phyloP scores from a whole-genome alignment of 176 grass and related monocot species.

The Oryza brachyantha region DNA sequence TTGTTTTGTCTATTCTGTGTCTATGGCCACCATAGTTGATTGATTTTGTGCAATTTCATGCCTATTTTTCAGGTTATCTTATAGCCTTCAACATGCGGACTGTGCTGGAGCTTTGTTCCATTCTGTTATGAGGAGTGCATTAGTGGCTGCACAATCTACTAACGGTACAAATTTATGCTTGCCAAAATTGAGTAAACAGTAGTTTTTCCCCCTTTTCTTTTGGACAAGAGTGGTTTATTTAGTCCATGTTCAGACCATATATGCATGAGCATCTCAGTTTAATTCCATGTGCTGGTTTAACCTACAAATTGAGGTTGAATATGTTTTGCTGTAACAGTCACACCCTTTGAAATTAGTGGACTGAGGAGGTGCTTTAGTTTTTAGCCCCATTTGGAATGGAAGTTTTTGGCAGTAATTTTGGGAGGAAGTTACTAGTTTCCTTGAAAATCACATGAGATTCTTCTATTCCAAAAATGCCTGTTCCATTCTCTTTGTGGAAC shows the following conservation, averaged over 20 bases:
- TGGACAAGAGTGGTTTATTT: not conserved
- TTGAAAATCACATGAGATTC: not conserved
- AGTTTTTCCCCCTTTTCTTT: not conserved
- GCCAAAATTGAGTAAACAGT: not conserved
- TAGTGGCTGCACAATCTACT: conserved; percentile 57
- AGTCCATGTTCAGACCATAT: not conserved
- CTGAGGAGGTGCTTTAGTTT: not conserved
- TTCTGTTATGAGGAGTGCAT: conserved; percentile 64
- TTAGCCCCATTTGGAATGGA: not conserved
- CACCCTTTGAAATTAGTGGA: not conserved
- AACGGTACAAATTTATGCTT: conserved; percentile 38
- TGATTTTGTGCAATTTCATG: conserved; percentile 8
- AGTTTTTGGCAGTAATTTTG: not conserved
- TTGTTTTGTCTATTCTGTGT: not conserved
- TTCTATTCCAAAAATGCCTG: not conserved
- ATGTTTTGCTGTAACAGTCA: not conserved
- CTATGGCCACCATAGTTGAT: conserved; percentile 1
- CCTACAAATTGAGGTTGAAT: not conserved
- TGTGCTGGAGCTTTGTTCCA: conserved; percentile 84
- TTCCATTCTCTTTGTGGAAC: not conserved
- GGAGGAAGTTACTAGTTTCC: not conserved
- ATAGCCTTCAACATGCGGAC: conserved; percentile 73
- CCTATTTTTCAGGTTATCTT: conserved; percentile 69
- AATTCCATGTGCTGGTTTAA: not conserved
- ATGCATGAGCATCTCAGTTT: not conserved